Percentiles rank a stretch among this genome's conserved stretches.
Evolutionary conservation across 192 early-diverging fungal genomes (phyloP).

Genomic region (Lobosporangium transversale): DNA sequence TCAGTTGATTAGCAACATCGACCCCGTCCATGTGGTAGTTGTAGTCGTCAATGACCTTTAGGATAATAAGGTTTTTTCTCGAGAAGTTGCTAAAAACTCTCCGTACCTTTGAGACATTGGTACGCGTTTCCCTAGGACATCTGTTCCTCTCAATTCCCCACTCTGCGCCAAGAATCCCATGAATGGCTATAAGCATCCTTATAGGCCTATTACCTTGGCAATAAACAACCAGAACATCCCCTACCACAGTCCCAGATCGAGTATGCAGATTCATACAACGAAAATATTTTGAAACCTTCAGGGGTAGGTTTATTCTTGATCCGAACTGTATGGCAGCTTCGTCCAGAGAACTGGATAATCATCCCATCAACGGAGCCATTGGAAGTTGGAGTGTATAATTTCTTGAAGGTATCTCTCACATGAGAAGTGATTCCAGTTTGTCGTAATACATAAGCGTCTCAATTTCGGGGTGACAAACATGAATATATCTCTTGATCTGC

Average conservation of each 20-base stretch:
- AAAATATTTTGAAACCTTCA: constrained; percentile 44
- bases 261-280: constrained; percentile 36
- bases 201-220: constrained; percentile 50
- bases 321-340: too few species aligned
- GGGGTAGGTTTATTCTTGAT: constrained; percentile 44
- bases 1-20: constrained; percentile 30
- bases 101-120: constrained; percentile 10
- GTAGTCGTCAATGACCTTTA: constrained; percentile 33
- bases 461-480: neutral
- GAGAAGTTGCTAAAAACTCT: constrained; percentile 9
- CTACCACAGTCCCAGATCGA: constrained; percentile 25
- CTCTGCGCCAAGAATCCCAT: constrained; percentile 9
- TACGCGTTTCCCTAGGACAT: constrained; percentile 21
- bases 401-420: constrained; percentile 19
- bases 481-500: constrained; percentile 20
- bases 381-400: neutral
- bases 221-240: constrained; percentile 22
- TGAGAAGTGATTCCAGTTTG: constrained; percentile 10
- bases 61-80: constrained; percentile 8
- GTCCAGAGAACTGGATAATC: constrained; percentile 30
- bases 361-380: constrained; percentile 19
- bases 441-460: neutral
- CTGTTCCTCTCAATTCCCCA: constrained; percentile 5
- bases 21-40: constrained; percentile 41
- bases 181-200: constrained; percentile 48